phyloP scores from a whole-genome alignment of 139 green algal species.

The Auxenochlorella protothecoides region DNA sequence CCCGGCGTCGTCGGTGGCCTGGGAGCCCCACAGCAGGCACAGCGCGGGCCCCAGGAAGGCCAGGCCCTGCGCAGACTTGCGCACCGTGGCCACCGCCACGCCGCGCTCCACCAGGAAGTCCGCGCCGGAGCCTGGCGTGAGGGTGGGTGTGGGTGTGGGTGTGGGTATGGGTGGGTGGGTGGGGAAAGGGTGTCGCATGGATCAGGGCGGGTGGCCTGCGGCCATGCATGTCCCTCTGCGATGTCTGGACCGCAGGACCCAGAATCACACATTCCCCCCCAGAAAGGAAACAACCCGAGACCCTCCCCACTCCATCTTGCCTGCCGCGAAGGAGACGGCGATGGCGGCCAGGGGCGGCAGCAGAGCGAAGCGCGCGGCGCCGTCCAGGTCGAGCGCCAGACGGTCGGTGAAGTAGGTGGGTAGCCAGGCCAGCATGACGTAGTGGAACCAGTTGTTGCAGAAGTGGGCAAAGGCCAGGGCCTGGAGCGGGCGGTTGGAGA shows the following conservation, averaged over 20 bases:
- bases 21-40: constrained; percentile 44
- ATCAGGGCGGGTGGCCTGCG: no score
- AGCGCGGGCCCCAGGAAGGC: constrained; percentile 79
- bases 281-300: no score
- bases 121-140: constrained; percentile 47
- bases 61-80: constrained; percentile 72
- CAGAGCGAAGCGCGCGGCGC: constrained; percentile 41
- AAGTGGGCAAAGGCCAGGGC: constrained; percentile 91
- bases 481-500: constrained; percentile 52
- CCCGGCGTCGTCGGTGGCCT: no score
- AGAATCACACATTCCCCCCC: no score
- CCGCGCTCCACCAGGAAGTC: constrained; percentile 67
- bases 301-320: no score
- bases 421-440: constrained; percentile 94
- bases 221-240: no score
- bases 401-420: constrained; percentile 87
- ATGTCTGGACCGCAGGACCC: no score
- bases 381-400: constrained; percentile 64
- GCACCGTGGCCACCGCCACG: constrained; percentile 48
- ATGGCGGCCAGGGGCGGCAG: constrained; percentile 76
- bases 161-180: no score
- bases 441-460: constrained; percentile 96
- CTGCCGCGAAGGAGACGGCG: background rate
- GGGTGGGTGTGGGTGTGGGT: background rate
- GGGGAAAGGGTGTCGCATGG: no score